Base-by-base conservation (phyloP, 495 filamentous ascomycete genomes). In the Aspergillus bridgeri region DNA sequence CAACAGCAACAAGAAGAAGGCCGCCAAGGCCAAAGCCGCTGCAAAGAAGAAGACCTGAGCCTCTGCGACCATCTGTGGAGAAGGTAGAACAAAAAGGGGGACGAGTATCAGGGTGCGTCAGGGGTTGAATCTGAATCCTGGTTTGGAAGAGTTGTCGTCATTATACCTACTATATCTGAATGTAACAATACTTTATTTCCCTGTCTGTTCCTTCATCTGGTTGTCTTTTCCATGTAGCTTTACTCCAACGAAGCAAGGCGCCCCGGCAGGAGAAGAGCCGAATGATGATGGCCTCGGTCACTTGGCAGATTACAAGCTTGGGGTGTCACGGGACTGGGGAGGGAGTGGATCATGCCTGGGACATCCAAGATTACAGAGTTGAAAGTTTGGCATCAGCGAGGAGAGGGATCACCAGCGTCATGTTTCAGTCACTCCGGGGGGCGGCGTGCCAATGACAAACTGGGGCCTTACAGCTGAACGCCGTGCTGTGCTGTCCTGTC, bases 1-100 rank as follows among this genome's bases (percentile, higher is more conserved):
- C 76, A 86, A 91, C 70, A 96, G 92, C 80, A 97, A 96, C 81
- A 80, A 89, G 71, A 96, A 96, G 85, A 96, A 95, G 82, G 90
- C 91, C 2, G 87, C 90, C 53, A 97, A 96, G 82, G 90, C 90
- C 51, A 89, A 89, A 76, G 85, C 86, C 42, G 81, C 85, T 25
- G 80, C 83, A 48, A 83, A 81, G 71, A 84, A 85, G 71, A 90
- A 91, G 82, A 74, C 76, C 60, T 83, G 75, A 89, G 81, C 75
- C 5, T 18, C 59, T 60, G 22, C 27, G 19, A 47, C 53, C 23
- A 46, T 46, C 54, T 54, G 54, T 27, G 57, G 13, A 15, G 45
- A 57, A 38, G 49, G 47, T 48, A 42, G 18, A n/a, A n/a, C 24
- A 20, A 42, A 29, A 33, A 51, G 49, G 45, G 33, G n/a, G 50